Conservation (phyloP, 192 early-diverging fungal genomes). For the Phlyctochytrium planicorne region DNA sequence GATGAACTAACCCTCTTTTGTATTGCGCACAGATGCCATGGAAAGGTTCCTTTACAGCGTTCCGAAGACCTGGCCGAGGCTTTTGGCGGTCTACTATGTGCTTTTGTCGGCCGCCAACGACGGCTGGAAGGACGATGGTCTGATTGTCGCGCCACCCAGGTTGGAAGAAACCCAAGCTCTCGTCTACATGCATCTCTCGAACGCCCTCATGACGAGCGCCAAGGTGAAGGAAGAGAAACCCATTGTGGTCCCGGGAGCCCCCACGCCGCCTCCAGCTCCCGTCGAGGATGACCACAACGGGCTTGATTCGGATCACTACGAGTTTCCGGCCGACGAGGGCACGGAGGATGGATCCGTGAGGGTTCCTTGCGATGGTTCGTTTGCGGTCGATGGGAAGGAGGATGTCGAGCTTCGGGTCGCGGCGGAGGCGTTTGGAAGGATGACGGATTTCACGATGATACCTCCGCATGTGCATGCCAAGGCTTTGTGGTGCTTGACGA, state of each 20-base stretch:
- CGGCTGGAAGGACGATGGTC: background rate
- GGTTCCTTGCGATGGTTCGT: too few species aligned
- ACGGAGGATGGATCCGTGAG: too few species aligned
- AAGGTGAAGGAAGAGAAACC: too few species aligned
- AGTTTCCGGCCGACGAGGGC: too few species aligned
- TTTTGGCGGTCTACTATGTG: background rate
- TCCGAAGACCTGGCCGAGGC: background rate
- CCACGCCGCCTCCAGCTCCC: too few species aligned
- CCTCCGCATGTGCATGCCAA: conserved; percentile 23
- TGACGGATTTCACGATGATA: conserved; percentile 7
- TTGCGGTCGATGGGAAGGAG: too few species aligned
- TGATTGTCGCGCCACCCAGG: background rate
- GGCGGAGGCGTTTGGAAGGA: background rate
- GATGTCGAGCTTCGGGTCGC: too few species aligned
- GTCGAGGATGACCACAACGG: too few species aligned
- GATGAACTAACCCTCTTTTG: too few species aligned
- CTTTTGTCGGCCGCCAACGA: background rate
- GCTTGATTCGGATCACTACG: too few species aligned
- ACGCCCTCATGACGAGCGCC: too few species aligned
- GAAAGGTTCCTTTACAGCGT: background rate
- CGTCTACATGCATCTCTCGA: background rate
- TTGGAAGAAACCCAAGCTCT: background rate
- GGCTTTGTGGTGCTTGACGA: conserved; percentile 7
- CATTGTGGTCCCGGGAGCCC: too few species aligned
- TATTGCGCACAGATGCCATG: background rate